Base-by-base conservation (phyloP, 2,329 filamentous ascomycete species). In the Huntiella omanensis region DNA sequence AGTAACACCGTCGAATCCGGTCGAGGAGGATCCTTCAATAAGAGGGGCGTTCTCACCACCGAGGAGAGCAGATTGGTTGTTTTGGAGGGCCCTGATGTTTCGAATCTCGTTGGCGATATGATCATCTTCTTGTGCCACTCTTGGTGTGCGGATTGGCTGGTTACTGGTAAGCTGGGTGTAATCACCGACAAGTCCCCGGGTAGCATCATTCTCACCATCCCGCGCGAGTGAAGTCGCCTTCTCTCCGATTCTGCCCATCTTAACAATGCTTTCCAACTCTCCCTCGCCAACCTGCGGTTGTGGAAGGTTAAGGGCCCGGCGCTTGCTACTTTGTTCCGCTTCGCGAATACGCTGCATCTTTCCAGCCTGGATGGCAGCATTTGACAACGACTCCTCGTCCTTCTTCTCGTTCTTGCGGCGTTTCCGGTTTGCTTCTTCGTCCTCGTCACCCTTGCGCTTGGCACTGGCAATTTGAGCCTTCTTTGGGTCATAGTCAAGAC, bases 211-310 rank as follows among this genome's bases (percentile, higher is more conserved):
- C 50, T 94, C 85, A 58, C 83, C 82, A 45, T 77, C 76, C 39
- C 75, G 74, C 4, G 83, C 84, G 59, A 83, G 68, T 52, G 71
- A 66, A 55, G 78, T 86, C 38, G 91, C 91, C 44, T 80, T 78
- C 57, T 95, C 86, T 34, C 88, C 91, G 50, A 86, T 75, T 73
- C 93, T 83, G 39, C 91, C 88, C 86, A 96, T 93, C 67, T 98
- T 98, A 53, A 98, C 85, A 56, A 98, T 96, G 54, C 95, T 87
- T 58, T 98, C 91, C 49, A 98, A 68, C 62, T 98, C 91, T 38
- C 77, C 73, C 57, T 98, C 91, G 60, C 83, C 80, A 55, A 98
- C 85, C 63, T 98, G 91, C 6, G 91, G 91, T 17, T 83, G 69
- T 6, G 91, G 91, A 19, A 98, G 67, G 40, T 80, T 77, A n/a